Conservation (phyloP, 768 basidiomycete genomes). For the Hemileccinum impolitum region DNA sequence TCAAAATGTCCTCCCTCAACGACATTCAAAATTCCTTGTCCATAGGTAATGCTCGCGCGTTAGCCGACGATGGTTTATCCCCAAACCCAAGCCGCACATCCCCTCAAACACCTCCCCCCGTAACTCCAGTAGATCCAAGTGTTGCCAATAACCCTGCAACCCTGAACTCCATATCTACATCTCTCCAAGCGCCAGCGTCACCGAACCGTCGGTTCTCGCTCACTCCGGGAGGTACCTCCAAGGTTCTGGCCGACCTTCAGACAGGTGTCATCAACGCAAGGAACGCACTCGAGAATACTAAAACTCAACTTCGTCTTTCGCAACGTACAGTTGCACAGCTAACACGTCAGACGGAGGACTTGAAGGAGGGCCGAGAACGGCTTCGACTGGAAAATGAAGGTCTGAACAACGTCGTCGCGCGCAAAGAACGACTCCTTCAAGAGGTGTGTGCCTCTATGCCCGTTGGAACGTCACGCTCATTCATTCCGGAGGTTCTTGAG, state of each 20-base stretch:
- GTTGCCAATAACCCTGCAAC: constrained; percentile 21
- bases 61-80: constrained; percentile 68
- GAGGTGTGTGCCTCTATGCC: constrained; percentile 50
- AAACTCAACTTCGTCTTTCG: constrained; percentile 72
- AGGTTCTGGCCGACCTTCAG: constrained; percentile 85
- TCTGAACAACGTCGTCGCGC: constrained; percentile 80
- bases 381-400: constrained; percentile 83
- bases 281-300: constrained; percentile 83
- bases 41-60: constrained; percentile 77
- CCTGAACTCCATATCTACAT: constrained; percentile 34
- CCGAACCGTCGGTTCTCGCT: constrained; percentile 59
- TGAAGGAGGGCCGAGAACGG: constrained; percentile 84
- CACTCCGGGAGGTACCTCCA: constrained; percentile 78
- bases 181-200: constrained; percentile 42
- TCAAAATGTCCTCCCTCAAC: constrained; percentile 16
- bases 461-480: not conserved
- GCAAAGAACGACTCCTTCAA: constrained; percentile 84
- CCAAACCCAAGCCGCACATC: constrained; percentile 33
- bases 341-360: constrained; percentile 81
- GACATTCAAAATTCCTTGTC: constrained; percentile 15
- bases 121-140: constrained; percentile 36
- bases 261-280: constrained; percentile 76
- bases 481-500: constrained; percentile 57
- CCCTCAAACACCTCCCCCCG: constrained; percentile 28
- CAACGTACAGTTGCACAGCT: constrained; percentile 82